phyloP scores from a whole-genome alignment of 306 rosid species.

The Prunus mume region DNA sequence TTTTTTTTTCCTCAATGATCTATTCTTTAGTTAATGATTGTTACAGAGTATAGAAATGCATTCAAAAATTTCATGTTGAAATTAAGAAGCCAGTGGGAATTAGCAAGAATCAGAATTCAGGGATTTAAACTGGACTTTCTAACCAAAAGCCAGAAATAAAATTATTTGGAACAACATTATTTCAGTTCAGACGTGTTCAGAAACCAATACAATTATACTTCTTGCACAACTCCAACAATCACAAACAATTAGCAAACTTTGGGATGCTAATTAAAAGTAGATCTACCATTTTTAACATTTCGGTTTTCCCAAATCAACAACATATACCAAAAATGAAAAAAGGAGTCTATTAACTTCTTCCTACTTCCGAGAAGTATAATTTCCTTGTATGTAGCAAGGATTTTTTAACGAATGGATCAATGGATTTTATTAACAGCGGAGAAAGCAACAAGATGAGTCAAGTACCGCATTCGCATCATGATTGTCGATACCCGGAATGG shows the following conservation, averaged over 20 bases:
- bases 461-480: slow-evolving; percentile 88
- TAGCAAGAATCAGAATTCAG: too few relatives aligned
- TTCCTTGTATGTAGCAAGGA: neutral
- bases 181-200: neutral
- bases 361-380: neutral
- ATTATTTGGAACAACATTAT: too few relatives aligned
- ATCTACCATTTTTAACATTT: neutral
- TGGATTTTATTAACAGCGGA: neutral
- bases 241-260: neutral
- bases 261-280: neutral
- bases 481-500: slow-evolving; percentile 70
- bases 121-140: too few relatives aligned
- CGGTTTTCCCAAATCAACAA: neutral
- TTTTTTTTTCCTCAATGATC: neutral
- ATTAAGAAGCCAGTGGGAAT: too few relatives aligned
- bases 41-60: too few relatives aligned
- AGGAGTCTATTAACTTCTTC: too few relatives aligned
- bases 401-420: neutral
- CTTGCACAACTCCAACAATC: neutral
- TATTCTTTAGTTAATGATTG: too few relatives aligned
- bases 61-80: too few relatives aligned
- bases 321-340: too few relatives aligned
- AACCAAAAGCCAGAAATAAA: too few relatives aligned
- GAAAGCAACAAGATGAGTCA: neutral
- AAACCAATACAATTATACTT: neutral